Base-by-base conservation (phyloP, 768 basidiomycete genomes). In the Suillus subaureus region DNA sequence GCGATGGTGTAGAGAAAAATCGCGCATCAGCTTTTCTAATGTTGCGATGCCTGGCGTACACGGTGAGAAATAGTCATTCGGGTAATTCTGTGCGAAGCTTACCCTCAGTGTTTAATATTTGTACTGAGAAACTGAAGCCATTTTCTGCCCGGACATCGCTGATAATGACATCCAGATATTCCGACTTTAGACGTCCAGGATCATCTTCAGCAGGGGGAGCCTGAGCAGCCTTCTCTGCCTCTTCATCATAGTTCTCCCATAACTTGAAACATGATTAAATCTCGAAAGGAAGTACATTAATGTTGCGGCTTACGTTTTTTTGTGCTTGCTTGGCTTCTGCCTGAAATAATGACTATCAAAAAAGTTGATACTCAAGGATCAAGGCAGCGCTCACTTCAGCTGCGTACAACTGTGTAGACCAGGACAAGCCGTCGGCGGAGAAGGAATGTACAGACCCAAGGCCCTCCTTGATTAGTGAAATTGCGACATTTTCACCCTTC, bases 71-170 rank as follows among this genome's bases (percentile, higher is more conserved):
- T 63, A 39, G 52, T 6, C 31, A 58, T 63, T 54, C 21, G 70
- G 55, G 16, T 31, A 21, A 37, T 7, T 8, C 23, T 4, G 26
- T 43, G 43, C n/a, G 35, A 54, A 31, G 70, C 82, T 62, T 64
- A 92, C 96, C 95, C 79, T 95, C 92, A 1, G 92, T 91, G 75
- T 96, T 94, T 23, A 99, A 84, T 57, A 97, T 84, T 76, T 99
- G 97, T 12, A 99, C 91, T 11, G 96, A 97, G 79, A 99, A 98
- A 47, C 78, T 82, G 73, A 98, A 91, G 33, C 88, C 90, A 62
- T 88, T 88, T 64, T 79, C 81, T 11, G 85, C 82, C 62, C 93
- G 87, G 51, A 97, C 85, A 74, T 97, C 93, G 66, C 93, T 96
- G 68, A 99, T 84, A 74, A 97, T 93, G 67, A 98, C 85, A 74